Evolutionary conservation across 2,329 filamentous ascomycete genomes (phyloP).

Genomic region (Colletotrichum sidae): DNA sequence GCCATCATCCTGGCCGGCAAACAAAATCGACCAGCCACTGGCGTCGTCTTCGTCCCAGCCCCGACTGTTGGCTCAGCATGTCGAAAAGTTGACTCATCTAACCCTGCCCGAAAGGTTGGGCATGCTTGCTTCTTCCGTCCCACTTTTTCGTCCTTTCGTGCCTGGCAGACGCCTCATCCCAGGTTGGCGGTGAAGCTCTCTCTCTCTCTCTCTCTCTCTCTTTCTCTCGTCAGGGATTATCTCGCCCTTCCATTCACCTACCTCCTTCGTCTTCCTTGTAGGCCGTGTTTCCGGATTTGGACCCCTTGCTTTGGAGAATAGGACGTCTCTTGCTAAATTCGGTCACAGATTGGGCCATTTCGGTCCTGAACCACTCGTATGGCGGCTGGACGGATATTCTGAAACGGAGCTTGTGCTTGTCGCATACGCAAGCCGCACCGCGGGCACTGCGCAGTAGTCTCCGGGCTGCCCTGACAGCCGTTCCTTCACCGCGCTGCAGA

Average conservation of each 20-base stretch:
- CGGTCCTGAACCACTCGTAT: slow-evolving; percentile 28
- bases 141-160: slow-evolving; percentile 35
- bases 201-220: no score
- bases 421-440: slow-evolving; percentile 28
- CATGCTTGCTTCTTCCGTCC: slow-evolving; percentile 37
- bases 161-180: slow-evolving; percentile 37
- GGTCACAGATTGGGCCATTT: slow-evolving; percentile 21
- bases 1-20: slow-evolving; percentile 1
- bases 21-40: slow-evolving; percentile 29
- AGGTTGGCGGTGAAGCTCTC: slow-evolving; percentile 41
- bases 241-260: slow-evolving; percentile 37
- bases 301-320: slow-evolving; percentile 24
- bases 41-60: slow-evolving; percentile 19
- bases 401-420: slow-evolving; percentile 36
- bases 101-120: slow-evolving; percentile 38
- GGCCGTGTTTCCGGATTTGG: slow-evolving; percentile 33
- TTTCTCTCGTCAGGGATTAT: slow-evolving; percentile 25
- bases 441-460: slow-evolving; percentile 11
- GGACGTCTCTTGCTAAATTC: slow-evolving; percentile 16
- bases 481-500: slow-evolving; percentile 18
- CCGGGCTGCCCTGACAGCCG: slow-evolving; percentile 28
- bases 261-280: slow-evolving; percentile 30
- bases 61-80: slow-evolving; percentile 13
- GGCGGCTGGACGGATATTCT: slow-evolving; percentile 30
- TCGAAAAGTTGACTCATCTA: slow-evolving; percentile 37